Evolutionary conservation across 768 basidiomycete species (phyloP).

Genomic region (Collybiopsis luxurians): DNA sequence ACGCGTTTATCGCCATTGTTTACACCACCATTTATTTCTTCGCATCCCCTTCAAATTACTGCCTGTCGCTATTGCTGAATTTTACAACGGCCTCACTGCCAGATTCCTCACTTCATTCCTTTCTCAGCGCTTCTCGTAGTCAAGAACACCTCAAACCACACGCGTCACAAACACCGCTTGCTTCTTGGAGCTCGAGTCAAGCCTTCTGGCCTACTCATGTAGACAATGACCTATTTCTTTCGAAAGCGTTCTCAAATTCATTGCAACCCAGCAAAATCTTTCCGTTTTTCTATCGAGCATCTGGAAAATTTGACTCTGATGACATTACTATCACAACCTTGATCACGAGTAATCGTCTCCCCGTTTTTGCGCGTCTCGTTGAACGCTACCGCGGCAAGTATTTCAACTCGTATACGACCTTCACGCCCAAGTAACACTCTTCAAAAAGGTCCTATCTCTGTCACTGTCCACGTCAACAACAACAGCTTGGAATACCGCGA

Average conservation of each 20-base stretch:
- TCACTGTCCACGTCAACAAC: slow-evolving; percentile 72
- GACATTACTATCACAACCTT: slow-evolving; percentile 87
- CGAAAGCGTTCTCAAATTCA: slow-evolving; percentile 66
- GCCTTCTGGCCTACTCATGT: slow-evolving; percentile 28
- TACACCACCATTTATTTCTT: slow-evolving; percentile 43
- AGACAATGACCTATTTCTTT: slow-evolving; percentile 53
- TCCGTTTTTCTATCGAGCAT: slow-evolving; percentile 79
- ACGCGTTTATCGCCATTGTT: slow-evolving; percentile 37
- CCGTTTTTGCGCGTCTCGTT: slow-evolving; percentile 68
- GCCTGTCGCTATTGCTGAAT: slow-evolving; percentile 22
- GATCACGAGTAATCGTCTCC: slow-evolving; percentile 76
- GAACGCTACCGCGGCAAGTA: slow-evolving; percentile 71
- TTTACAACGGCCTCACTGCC: slow-evolving; percentile 14
- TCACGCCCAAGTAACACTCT: neutral
- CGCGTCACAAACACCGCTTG: slow-evolving; percentile 12
- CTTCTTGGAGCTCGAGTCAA: slow-evolving; percentile 10
- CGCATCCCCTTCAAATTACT: slow-evolving; percentile 27
- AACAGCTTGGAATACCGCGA: slow-evolving; percentile 36
- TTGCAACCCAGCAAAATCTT: slow-evolving; percentile 75
- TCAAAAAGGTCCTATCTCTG: slow-evolving; percentile 79
- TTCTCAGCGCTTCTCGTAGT: slow-evolving; percentile 9
- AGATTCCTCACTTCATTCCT: slow-evolving; percentile 15
- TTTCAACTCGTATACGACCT: neutral
- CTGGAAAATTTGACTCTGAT: slow-evolving; percentile 48
- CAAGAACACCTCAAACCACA: slow-evolving; percentile 3